Percentiles rank a stretch among this genome's conserved stretches.
Conservation (phyloP, 1,284 basidiomycete genomes). For the Ceratobasidium theobromae region DNA sequence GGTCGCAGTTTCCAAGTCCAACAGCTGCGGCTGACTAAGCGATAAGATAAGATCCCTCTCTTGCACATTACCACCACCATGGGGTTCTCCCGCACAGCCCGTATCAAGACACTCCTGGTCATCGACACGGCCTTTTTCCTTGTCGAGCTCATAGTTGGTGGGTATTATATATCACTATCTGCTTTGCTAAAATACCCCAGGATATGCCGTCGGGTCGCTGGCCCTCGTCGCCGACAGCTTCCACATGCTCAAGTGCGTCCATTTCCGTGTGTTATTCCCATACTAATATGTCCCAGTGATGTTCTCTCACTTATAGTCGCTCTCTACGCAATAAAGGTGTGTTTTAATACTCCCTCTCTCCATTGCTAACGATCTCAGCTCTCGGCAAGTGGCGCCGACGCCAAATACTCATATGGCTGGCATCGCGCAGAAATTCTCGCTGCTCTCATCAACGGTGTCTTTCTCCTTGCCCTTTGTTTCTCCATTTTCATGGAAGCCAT, state of each 20-base stretch:
- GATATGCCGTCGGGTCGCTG: constrained; percentile 91
- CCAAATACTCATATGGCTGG: constrained; percentile 90
- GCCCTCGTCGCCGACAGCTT: constrained; percentile 97
- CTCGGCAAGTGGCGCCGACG: constrained; percentile 38
- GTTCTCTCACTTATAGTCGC: constrained; percentile 94
- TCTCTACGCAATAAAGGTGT: constrained; percentile 92
- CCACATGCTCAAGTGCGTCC: constrained; percentile 93
- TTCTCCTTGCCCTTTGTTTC: constrained; percentile 93
- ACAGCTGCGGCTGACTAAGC: constrained; percentile 14
- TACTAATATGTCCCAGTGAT: constrained; percentile 57
- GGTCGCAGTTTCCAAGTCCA: background rate
- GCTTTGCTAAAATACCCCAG: constrained; percentile 46
- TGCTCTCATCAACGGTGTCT: constrained; percentile 94
- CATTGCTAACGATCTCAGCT: background rate
- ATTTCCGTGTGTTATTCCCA: background rate
- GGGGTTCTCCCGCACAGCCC: constrained; percentile 67
- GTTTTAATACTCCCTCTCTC: constrained; percentile 30
- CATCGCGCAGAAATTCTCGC: constrained; percentile 98
- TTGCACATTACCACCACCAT: constrained; percentile 43
- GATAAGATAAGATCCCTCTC: constrained; percentile 30
- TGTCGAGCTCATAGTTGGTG: constrained; percentile 83
- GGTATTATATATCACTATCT: constrained; percentile 39
- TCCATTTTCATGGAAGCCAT: constrained; percentile 94
- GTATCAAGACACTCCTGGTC: constrained; percentile 77
- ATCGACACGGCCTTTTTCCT: constrained; percentile 93